Base-by-base conservation (phyloP, 352 stramenopile genomes). In the Phytophthora niederhauseri region DNA sequence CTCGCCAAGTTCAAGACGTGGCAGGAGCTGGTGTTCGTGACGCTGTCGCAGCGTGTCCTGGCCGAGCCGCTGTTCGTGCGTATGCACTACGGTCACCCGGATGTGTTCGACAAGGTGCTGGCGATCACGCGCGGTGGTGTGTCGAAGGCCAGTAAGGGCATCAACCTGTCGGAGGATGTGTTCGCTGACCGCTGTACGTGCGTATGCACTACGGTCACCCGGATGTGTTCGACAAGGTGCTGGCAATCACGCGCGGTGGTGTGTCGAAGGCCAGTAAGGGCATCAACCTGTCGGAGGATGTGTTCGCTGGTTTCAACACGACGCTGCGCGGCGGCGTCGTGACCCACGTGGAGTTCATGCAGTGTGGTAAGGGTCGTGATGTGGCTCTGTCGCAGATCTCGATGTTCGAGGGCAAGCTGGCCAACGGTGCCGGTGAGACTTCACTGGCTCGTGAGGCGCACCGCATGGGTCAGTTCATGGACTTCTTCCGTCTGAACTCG, bases 391-490 rank as follows among this genome's bases (percentile, higher is more conserved):
- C 85, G 9, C 87, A 95, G 61, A 95, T 95, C 26, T 94, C 87
- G 24, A 93, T 95, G 85, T 95, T 95, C 56, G 87, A 95, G 68
- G 86, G 85, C 57, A 95, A 95, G 72, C 70, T 95, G 36, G 87
- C 85, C 0, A 95, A 95, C 70, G 87, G 87, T 63, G 86, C 85
- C 2, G 87, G 85, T 58, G 87, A 95, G 63, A 93, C 87, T 19
- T 92, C 81, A 43, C 62, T 95, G 4, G 74, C 87, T 3, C 87
- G 87, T 61, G 87, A 95, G 58, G 86, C 86, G 17, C 87, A 95
- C 54, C 87, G 87, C 46, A 93, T 95, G 87, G 87, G 87, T 22
- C 84, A 92, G 65, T 94, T 94, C 57, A 75, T 95, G 68, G 87
- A 95, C 56, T 95, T 95, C 57, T 95, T 92, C 82, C 87, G 87